These are phyloP conservation scores for Fraxinus angustifolia DNA, from an alignment of 305 asterid species.

Conservation along the genomic window DNA sequence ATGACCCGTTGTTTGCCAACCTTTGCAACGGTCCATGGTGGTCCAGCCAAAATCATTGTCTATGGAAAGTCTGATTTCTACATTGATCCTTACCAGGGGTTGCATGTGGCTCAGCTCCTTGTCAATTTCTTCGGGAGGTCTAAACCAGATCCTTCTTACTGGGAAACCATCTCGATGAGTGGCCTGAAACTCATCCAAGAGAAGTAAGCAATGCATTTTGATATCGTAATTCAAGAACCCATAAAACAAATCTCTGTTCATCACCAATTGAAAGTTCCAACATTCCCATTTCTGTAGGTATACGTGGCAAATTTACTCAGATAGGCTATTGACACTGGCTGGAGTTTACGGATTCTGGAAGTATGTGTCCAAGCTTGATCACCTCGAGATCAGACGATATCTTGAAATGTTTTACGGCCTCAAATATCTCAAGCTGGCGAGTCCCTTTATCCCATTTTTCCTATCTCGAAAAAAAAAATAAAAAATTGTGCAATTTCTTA, in stretches of 20 bases:
- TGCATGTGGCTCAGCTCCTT: conserved; percentile 49
- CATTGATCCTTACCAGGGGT: conserved; percentile 68
- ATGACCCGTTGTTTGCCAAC: conserved; percentile 76
- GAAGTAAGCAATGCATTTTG: conserved; percentile 36
- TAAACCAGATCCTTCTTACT: conserved; percentile 46
- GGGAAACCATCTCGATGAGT: conserved; percentile 54
- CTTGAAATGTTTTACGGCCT: conserved; percentile 54
- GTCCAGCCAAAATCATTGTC: conserved; percentile 73
- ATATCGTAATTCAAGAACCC: not conserved
- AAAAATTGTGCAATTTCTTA: not conserved
- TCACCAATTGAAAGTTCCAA: not conserved
- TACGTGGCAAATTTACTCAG: conserved; percentile 43
- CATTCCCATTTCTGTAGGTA: conserved; percentile 9
- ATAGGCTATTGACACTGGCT: conserved; percentile 39
- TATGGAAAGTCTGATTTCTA: conserved; percentile 75
- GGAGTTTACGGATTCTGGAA: conserved; percentile 56
- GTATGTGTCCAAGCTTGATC: conserved; percentile 44
- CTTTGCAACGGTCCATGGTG: conserved; percentile 61
- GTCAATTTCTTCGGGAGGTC: conserved; percentile 58
- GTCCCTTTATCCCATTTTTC: not conserved
- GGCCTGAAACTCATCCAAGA: conserved; percentile 64
- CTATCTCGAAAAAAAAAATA: not conserved
- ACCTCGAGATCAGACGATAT: conserved; percentile 48
- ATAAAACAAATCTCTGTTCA: not conserved
- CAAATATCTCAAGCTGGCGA: conserved; percentile 46